Evolutionary conservation across 257 asterid species (phyloP), one percentile per base, ranked within the genome.

Genomic region (Henckelia pumila): DNA sequence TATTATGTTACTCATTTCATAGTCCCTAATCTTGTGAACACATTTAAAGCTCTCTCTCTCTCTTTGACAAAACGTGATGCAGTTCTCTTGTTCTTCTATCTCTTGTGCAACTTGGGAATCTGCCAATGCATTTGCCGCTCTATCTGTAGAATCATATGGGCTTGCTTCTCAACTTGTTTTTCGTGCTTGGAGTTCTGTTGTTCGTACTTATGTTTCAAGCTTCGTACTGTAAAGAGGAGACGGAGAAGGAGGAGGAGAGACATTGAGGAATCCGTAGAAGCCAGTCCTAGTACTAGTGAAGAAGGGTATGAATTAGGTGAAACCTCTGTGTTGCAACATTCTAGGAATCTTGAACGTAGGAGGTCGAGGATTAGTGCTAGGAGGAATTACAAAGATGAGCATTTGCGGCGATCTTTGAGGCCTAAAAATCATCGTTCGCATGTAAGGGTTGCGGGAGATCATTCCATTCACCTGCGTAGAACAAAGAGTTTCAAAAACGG

Each of bases 71-170:
- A 67, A 61, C 17, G 21, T 20, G 9, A 25, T 80, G 89, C 96
- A 91, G 96, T 89, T 47, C 78, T 89, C 23, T 63, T 89, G 21
- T 87, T 86, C 86, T 77, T 89, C 56, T 91, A 83, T 65, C 74
- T 91, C n/a, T n/a, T 85, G 26, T 85, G 72, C 89, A 86, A 83
- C 78, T 68, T 91, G 80, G 96, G 96, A 8, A 82, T 91, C 71
- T 84, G 87, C 69, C 89, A 80, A 67, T 89, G 96, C 86, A 77
- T 88, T 55, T 82, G 86, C 64, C 83, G 40, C 49, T 75, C 67
- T 14, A 56, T 84, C 21, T 82, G 79, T 56, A 77, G 86, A 80
- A 37, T 76, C 21, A 59, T 70, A 22, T 79, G 87, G 86, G 84
- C 88, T 24, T 83, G 84, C 59, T 82, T 83, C 44, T 59, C 83